phyloP scores from a whole-genome alignment of 441 rosid species.

The Melastoma candidum region DNA sequence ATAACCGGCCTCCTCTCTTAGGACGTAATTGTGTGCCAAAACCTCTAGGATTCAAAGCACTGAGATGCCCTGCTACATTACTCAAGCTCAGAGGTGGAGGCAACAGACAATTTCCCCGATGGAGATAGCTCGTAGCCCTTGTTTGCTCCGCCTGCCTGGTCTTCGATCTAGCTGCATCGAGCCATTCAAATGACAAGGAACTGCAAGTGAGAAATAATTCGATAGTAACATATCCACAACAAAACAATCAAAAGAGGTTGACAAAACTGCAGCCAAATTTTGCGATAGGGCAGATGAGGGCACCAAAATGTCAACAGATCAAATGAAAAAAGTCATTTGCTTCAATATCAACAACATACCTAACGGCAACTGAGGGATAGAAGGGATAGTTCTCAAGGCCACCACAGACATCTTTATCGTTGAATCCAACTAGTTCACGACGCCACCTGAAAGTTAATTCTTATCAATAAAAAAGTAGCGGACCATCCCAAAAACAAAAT shows the following conservation, averaged over 20 bases:
- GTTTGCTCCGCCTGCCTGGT: too few species aligned
- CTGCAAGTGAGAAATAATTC: too few species aligned
- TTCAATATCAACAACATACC: conserved; percentile 12
- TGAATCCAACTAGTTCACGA: too few species aligned
- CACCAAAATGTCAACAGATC: neutral
- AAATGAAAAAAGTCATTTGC: neutral
- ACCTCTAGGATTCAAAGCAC: conserved; percentile 20
- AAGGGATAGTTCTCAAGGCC: conserved; percentile 9
- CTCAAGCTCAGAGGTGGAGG: conserved; percentile 6
- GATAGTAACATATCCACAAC: too few species aligned
- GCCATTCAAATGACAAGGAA: too few species aligned
- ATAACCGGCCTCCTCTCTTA: conserved; percentile 11
- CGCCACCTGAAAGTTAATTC: too few species aligned
- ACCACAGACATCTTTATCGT: conserved; percentile 14
- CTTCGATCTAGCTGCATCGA: too few species aligned
- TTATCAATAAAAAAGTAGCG: too few species aligned
- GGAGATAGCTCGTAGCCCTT: neutral
- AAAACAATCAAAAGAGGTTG: too few species aligned
- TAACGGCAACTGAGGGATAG: conserved; percentile 14
- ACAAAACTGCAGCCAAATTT: too few species aligned
- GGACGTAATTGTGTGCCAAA: conserved; percentile 22
- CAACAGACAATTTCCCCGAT: conserved; percentile 14
- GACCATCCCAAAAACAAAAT: too few species aligned
- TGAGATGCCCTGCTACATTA: conserved; percentile 11
- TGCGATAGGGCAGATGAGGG: too few species aligned